phyloP scores from a whole-genome alignment of 306 rosid species.

The Astragalus membranaceus region DNA sequence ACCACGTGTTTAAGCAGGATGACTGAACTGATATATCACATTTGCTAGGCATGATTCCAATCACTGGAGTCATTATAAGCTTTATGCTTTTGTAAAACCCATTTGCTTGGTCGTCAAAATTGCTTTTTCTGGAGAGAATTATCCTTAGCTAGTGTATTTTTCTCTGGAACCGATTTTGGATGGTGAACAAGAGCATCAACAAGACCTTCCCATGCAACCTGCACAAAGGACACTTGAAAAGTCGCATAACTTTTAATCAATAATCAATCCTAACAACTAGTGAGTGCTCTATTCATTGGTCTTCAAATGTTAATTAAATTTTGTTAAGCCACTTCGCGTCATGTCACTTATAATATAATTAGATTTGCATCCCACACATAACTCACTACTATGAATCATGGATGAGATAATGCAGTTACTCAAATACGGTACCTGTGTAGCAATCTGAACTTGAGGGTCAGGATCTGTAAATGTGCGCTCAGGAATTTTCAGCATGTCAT shows the following conservation, averaged over 20 bases:
- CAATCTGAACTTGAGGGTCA: conserved; percentile 77
- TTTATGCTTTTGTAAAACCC: conserved; percentile 58
- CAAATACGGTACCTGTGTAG: conserved; percentile 58
- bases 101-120: conserved; percentile 30
- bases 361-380: conserved; percentile 18
- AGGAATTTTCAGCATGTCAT: conserved; percentile 77
- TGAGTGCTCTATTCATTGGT: background rate
- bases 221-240: background rate
- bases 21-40: conserved; percentile 58
- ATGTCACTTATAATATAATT: background rate
- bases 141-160: conserved; percentile 26
- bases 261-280: background rate
- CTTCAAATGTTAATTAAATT: background rate
- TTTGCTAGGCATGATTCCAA: conserved; percentile 57
- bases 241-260: background rate
- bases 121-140: conserved; percentile 13
- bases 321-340: background rate
- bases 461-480: conserved; percentile 72
- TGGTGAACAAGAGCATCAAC: conserved; percentile 65
- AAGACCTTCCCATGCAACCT: conserved; percentile 94
- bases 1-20: conserved; percentile 81
- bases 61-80: conserved; percentile 81
- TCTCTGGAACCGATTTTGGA: conserved; percentile 24
- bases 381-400: conserved; percentile 9
- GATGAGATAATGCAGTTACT: conserved; percentile 16